Evolutionary conservation across 352 stramenopile species (phyloP), one percentile per base, ranked within the genome.

Genomic region (Pythium volutum): DNA sequence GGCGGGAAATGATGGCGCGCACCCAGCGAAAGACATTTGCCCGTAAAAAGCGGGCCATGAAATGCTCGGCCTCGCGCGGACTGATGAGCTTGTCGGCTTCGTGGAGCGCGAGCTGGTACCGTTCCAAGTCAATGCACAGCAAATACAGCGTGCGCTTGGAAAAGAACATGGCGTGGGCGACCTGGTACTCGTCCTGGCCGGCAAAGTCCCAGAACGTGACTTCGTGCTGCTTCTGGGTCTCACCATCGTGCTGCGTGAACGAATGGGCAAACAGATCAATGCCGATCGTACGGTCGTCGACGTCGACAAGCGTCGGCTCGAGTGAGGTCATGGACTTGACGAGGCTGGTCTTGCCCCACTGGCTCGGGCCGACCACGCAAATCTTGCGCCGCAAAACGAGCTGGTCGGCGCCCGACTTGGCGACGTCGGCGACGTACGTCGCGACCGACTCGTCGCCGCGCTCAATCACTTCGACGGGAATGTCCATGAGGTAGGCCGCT

Each of bases 311-410:
- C 3, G 46, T 58, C 1, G 59, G 22, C 16, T 34, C 39, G 27
- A 49, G 36, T n/a, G 45, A 55, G n/a, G 36, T 69, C 16, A 76
- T 52, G 12, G 53, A 69, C 34, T 73, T 76, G 59, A 74, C 63
- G 38, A 76, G 55, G 27, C 69, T 76, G 0, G 69, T 76, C 42
- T 74, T 76, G 5, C 69, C 66, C 66, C 66, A 74, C n/a, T 63
- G 31, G 22, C 66, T 77, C 3, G 66, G 66, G 3, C 70, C 66
- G 22, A 77, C 59, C 5, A 77, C 48, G 22, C 70, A 71, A 0
- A 74, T 25, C 16, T 77, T 74, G 11, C 34, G 62, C 10, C 66
- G 69, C n/a, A 66, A 65, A 0, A 59, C n/a, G 23, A 57, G 20
- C 14, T 57, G 46, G 29, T 64, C 42, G 10, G 38, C 22, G 27